Percentiles rank a stretch among this genome's conserved stretches.
Conservation (phyloP, 2,329 filamentous ascomycete species). For the Periglandula ipomoeae region DNA sequence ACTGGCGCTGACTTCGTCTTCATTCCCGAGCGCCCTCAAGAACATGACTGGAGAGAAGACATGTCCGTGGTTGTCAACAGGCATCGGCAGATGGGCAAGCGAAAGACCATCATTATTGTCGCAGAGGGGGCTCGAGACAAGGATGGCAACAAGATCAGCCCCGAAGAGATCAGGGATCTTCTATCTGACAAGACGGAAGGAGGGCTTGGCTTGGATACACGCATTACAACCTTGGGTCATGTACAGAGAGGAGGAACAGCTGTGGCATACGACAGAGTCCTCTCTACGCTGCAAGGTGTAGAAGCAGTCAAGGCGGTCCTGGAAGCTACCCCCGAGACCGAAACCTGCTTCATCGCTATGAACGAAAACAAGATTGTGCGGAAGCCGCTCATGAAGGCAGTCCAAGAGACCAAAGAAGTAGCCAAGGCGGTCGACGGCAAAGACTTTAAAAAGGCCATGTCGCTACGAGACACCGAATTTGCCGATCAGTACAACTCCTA, state of each 20-base stretch:
- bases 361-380: constrained; percentile 96
- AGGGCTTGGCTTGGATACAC: constrained; percentile 75
- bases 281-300: constrained; percentile 86
- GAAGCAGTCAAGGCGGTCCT: constrained; percentile 89
- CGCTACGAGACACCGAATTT: constrained; percentile 84
- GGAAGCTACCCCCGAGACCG: constrained; percentile 78
- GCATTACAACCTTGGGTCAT: constrained; percentile 90
- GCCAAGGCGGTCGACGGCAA: constrained; percentile 72
- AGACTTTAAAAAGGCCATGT: constrained; percentile 83
- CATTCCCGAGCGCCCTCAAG: constrained; percentile 86
- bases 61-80: constrained; percentile 73
- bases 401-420: constrained; percentile 76
- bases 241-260: constrained; percentile 93
- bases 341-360: constrained; percentile 91
- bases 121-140: constrained; percentile 89
- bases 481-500: constrained; percentile 87
- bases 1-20: constrained; percentile 96
- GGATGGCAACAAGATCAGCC: constrained; percentile 73
- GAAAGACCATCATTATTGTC: constrained; percentile 96
- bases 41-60: constrained; percentile 78
- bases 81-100: constrained; percentile 83
- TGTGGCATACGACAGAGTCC: constrained; percentile 88
- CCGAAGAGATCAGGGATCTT: constrained; percentile 75
- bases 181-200: constrained; percentile 59
- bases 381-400: constrained; percentile 81